These are phyloP conservation scores for Adansonia rubrostipa DNA, from an alignment of 441 rosid species.

Conservation along the genomic window DNA sequence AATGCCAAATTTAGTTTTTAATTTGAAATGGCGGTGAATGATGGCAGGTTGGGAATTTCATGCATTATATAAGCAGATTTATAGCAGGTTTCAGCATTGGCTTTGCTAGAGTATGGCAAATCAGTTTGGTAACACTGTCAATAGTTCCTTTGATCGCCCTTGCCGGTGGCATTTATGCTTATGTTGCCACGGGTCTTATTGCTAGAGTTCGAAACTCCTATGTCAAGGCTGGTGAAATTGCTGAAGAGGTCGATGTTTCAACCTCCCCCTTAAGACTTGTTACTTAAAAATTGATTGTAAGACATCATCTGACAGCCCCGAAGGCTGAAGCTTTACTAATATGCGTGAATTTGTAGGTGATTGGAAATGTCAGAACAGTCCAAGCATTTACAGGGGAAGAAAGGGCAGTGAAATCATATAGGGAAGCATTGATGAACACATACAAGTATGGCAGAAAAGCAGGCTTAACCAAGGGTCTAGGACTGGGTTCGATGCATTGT, in stretches of 20 bases:
- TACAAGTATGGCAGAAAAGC: constrained; percentile 78
- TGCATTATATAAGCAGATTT: constrained; percentile 92
- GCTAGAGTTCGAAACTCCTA: constrained; percentile 81
- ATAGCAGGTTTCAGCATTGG: constrained; percentile 85
- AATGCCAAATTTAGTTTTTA: not conserved
- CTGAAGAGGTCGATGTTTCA: constrained; percentile 73
- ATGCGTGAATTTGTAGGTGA: constrained; percentile 54
- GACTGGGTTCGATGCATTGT: constrained; percentile 81
- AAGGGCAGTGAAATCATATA: constrained; percentile 68
- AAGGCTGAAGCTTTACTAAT: not conserved
- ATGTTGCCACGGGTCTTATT: constrained; percentile 77
- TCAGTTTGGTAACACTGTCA: constrained; percentile 88
- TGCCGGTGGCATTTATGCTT: constrained; percentile 92
- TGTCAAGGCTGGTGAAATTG: constrained; percentile 92
- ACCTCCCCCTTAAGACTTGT: not conserved
- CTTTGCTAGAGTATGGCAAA: constrained; percentile 87
- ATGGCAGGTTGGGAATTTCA: constrained; percentile 88
- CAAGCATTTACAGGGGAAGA: constrained; percentile 97
- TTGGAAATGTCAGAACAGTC: constrained; percentile 92
- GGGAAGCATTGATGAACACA: constrained; percentile 67
- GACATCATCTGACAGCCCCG: not conserved
- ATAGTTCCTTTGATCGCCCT: constrained; percentile 92
- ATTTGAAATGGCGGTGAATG: constrained; percentile 16
- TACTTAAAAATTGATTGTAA: not conserved
- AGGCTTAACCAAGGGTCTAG: constrained; percentile 87